A percentile compares a stretch with the other conserved stretches of the same genome.
Conservation (phyloP, 495 filamentous ascomycete genomes). For the Xylaria longipes region DNA sequence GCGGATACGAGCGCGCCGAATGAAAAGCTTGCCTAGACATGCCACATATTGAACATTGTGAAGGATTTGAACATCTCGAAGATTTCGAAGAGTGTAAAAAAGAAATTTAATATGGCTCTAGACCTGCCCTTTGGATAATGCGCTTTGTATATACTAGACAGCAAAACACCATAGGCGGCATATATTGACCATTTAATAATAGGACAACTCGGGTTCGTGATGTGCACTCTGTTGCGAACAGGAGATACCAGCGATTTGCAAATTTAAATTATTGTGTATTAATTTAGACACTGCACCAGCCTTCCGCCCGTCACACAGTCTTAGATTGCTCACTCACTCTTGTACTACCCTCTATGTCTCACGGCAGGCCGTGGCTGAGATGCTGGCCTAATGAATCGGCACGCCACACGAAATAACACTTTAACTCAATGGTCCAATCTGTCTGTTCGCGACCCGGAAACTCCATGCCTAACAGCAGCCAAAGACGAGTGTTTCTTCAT, state of each 20-base stretch:
- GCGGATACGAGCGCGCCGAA: not conserved
- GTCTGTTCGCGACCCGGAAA: constrained; percentile 10
- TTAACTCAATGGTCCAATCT: constrained; percentile 1
- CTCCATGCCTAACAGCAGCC: constrained; percentile 8
- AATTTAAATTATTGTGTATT: not conserved
- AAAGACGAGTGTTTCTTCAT: not conserved
- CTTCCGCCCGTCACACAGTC: not conserved
- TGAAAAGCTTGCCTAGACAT: constrained; percentile 4
- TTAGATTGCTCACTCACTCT: not conserved
- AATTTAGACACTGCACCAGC: not conserved
- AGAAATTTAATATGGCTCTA: not conserved
- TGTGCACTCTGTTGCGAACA: not conserved
- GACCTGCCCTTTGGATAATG: not conserved
- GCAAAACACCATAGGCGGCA: not conserved
- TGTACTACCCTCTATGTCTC: constrained; percentile 1
- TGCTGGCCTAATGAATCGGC: not conserved
- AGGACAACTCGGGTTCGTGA: not conserved
- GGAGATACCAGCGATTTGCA: not conserved
- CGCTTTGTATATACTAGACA: constrained; percentile 12
- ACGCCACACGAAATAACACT: not conserved
- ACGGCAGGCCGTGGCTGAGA: not conserved
- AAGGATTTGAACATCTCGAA: not conserved
- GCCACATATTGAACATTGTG: not conserved
- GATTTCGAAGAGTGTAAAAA: not conserved
- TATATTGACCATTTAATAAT: not conserved